A percentile compares a stretch with the other conserved stretches of the same genome.
These are phyloP conservation scores for Limonium bicolor DNA, from an alignment of 148 eudicot genomes.

Conservation along the genomic window DNA sequence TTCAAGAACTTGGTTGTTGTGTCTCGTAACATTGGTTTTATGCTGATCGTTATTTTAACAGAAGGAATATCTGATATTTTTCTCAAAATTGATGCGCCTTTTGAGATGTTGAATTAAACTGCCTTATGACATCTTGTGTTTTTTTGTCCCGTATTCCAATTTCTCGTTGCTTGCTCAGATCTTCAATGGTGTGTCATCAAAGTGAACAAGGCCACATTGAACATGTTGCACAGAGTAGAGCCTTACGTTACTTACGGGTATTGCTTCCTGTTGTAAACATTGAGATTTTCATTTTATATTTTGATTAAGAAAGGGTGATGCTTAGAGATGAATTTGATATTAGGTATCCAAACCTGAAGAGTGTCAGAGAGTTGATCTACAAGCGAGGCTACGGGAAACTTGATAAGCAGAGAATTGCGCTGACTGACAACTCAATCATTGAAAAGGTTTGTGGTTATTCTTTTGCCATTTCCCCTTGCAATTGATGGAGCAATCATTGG, in stretches of 20 bases:
- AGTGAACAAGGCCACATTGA: constrained; percentile 48
- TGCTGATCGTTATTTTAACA: not conserved
- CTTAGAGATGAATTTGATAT: too few relatives aligned
- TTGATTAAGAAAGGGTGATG: too few relatives aligned
- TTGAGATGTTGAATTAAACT: too few relatives aligned
- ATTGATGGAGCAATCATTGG: too few relatives aligned
- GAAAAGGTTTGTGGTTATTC: constrained; percentile 49
- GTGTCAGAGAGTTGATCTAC: constrained; percentile 71
- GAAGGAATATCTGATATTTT: not conserved
- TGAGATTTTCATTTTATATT: too few relatives aligned
- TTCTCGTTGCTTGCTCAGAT: too few relatives aligned
- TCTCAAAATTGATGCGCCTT: not conserved
- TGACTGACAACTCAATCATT: constrained; percentile 66
- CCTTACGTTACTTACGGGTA: constrained; percentile 91
- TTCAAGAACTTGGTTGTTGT: too few relatives aligned
- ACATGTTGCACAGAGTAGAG: constrained; percentile 65
- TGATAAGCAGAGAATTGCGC: constrained; percentile 46
- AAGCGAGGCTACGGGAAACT: constrained; percentile 58
- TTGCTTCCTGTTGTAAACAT: not conserved
- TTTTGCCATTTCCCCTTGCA: not conserved
- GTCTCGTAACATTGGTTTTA: too few relatives aligned
- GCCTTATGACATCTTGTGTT: too few relatives aligned
- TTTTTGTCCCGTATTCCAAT: too few relatives aligned
- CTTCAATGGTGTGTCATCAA: constrained; percentile 72
- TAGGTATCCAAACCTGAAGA: constrained; percentile 45